Conservation (phyloP, 2,329 filamentous ascomycete genomes). For the Verticillium albo-atrum region DNA sequence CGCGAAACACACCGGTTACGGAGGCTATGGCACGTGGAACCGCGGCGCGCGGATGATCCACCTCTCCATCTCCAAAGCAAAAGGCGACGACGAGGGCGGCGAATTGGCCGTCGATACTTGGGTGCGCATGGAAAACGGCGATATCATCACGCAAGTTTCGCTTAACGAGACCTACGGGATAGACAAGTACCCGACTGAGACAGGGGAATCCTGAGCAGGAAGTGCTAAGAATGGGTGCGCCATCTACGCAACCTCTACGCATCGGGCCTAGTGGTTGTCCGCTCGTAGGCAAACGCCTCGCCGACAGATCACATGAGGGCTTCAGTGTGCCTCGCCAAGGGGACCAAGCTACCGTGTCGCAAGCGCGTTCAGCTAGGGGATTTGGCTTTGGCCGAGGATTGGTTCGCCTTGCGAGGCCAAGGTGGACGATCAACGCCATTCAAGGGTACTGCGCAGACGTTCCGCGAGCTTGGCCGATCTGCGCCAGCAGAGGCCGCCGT, state of each 20-base stretch:
- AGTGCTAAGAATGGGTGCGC: background rate
- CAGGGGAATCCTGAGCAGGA: background rate
- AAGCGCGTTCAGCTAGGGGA: background rate
- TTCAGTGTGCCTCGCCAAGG: background rate
- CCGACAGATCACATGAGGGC: background rate
- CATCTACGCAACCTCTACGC: background rate
- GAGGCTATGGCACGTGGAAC: slow-evolving; percentile 62
- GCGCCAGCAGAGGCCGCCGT: background rate
- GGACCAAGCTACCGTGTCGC: background rate
- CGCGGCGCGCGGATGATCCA: slow-evolving; percentile 45
- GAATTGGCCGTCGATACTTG: slow-evolving; percentile 48
- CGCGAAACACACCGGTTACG: slow-evolving; percentile 65
- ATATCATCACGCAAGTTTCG: slow-evolving; percentile 43
- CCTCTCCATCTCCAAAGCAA: slow-evolving; percentile 20
- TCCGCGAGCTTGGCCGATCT: background rate
- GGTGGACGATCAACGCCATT: background rate
- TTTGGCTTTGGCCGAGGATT: background rate
- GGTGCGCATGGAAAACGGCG: slow-evolving; percentile 55
- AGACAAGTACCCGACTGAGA: slow-evolving; percentile 43
- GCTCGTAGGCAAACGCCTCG: background rate
- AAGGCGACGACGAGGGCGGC: slow-evolving; percentile 23
- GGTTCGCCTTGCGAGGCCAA: background rate
- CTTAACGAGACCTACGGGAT: slow-evolving; percentile 57
- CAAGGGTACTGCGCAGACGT: background rate
- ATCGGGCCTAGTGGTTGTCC: background rate